Conservation (phyloP, 2,329 filamentous ascomycete genomes). For the Colletotrichum gloeosporioides region DNA sequence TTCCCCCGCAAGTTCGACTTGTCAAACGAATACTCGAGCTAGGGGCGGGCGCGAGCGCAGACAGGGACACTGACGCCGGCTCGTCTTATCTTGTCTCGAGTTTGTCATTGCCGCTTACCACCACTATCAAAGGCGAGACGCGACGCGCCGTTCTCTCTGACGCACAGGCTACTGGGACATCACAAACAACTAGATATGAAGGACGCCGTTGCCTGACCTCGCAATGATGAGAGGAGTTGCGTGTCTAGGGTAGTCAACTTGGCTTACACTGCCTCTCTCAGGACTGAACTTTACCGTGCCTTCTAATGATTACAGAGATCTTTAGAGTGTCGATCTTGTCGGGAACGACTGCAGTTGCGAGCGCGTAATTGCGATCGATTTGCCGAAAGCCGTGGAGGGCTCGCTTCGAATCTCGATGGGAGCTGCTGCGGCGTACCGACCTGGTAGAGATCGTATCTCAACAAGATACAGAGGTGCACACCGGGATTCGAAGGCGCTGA, state of each 20-base stretch:
- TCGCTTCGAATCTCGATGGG: constrained; percentile 4
- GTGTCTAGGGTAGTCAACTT: background rate
- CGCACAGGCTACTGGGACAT: background rate
- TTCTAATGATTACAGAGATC: background rate
- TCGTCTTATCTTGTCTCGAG: background rate
- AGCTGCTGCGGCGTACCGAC: background rate
- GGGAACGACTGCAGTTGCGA: background rate
- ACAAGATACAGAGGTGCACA: background rate
- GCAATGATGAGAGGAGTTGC: background rate
- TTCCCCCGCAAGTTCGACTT: constrained; percentile 22
- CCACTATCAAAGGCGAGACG: background rate
- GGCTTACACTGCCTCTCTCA: background rate
- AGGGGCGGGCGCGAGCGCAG: background rate
- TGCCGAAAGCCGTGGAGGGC: constrained; percentile 6
- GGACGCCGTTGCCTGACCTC: background rate
- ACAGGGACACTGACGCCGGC: background rate
- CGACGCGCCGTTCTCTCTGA: background rate
- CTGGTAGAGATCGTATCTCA: background rate
- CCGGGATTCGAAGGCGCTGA: background rate
- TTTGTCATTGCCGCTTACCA: background rate
- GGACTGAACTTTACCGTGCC: background rate
- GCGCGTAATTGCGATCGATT: background rate
- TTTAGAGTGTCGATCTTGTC: background rate
- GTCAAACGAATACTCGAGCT: constrained; percentile 15
- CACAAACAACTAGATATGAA: background rate